Base-by-base conservation (phyloP, 371 early-diverging fungal genomes). In the Mortierella sp. region DNA sequence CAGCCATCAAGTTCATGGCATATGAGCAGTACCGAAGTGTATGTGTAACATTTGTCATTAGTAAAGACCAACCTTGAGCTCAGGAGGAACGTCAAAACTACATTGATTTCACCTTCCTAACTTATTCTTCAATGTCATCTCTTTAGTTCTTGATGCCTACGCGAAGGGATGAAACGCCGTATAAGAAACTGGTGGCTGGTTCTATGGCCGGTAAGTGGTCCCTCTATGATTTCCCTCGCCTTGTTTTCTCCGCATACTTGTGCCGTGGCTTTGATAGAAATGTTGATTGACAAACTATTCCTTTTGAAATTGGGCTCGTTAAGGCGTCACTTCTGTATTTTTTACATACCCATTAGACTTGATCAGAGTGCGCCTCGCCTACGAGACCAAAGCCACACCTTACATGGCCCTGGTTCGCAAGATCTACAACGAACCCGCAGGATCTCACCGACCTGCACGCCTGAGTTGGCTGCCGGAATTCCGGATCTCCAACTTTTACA, bases 301-400 rank as follows among this genome's bases (percentile, higher is more conserved):
- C 39, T 4, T 44, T 2, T 19, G 15, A 2, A 43, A n/a, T 43
- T 44, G 17, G 15, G 7, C 11, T 49, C 55, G 4, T 53, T 82
- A 90, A n/a, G 97, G 98, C 49, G 86, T 94, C 14, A 92, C 95
- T 17, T 93, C 95, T 44, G 94, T 97, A 1, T 79, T 92, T 27
- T 90, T 92, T 53, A 95, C 97, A 46, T 99, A 99, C 75, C 99
- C 99, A 28, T 80, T 98, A 27, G 99, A 99, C 56, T 80, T 97
- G 60, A 81, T 99, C 39, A 90, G 99, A 12, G 96, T 95, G 8
- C 92, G 99, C 5, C 81, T 99, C 68, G 98, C 99, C 11, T 97
- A 93, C 59, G 91, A 94, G 81, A 66, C 78, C 50, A 66, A 41
- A 63, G 55, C 63, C 70, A 64, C 79, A 60, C 84, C 31, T 11